Evolutionary conservation across 495 filamentous ascomycete genomes (phyloP).

Genomic region (Penicillium goetzii): DNA sequence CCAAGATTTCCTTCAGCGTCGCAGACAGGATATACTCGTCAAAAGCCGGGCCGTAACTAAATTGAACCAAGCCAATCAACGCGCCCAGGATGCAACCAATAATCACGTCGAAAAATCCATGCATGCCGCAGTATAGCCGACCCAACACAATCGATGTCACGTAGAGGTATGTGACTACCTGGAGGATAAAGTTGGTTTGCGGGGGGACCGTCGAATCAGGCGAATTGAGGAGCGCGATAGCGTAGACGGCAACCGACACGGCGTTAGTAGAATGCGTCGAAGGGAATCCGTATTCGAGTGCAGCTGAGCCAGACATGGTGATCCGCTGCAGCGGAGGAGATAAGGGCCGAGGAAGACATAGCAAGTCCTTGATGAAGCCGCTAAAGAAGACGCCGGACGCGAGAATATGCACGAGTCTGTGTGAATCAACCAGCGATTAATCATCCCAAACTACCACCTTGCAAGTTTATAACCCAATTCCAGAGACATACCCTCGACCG

Average conservation of each 20-base stretch:
- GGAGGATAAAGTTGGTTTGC: constrained; percentile 59
- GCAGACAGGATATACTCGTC: constrained; percentile 63
- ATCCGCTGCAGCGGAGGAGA: constrained; percentile 93
- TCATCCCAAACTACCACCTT: background rate
- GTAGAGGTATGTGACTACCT: constrained; percentile 75
- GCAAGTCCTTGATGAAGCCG: constrained; percentile 90
- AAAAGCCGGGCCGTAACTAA: constrained; percentile 65
- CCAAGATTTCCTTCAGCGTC: constrained; percentile 56
- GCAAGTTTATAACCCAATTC: background rate
- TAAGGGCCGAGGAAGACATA: constrained; percentile 91
- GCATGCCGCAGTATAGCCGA: constrained; percentile 96
- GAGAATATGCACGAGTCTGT: constrained; percentile 87
- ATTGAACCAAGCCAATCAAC: constrained; percentile 68
- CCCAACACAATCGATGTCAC: constrained; percentile 88
- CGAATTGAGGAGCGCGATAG: constrained; percentile 64
- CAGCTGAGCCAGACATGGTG: constrained; percentile 93
- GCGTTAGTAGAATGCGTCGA: constrained; percentile 97
- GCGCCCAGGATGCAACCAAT: constrained; percentile 77
- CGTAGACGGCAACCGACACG: constrained; percentile 89
- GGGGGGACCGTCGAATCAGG: constrained; percentile 55
- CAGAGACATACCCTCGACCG: constrained; percentile 72
- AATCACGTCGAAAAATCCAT: constrained; percentile 90
- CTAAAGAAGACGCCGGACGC: constrained; percentile 90
- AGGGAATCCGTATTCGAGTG: constrained; percentile 95
- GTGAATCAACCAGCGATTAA: constrained; percentile 4